Evolutionary conservation across 2,329 filamentous ascomycete genomes (phyloP), one percentile per base, ranked within the genome.

Genomic region (Neospermospora avenae): DNA sequence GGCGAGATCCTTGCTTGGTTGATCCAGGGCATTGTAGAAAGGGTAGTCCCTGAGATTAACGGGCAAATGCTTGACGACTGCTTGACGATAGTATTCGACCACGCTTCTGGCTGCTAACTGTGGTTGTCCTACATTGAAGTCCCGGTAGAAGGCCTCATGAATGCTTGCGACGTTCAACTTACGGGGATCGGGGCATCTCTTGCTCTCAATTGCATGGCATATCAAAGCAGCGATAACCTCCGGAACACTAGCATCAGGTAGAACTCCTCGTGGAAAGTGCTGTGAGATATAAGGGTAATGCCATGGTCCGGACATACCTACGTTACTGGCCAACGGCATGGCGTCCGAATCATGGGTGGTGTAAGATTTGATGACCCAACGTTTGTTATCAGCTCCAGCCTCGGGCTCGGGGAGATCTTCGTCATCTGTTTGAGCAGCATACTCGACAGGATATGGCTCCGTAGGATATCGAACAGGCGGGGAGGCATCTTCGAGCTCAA

Each of bases 201-300:
- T n/a, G 20, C 16, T 22, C 2, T 44, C 39, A 10, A 59, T 31
- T 4, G n/a, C 18, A 14, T 59, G 57, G 22, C 42, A 48, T 22
- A 55, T 49, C 4, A 59, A 14, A 10, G 51, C 42, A 31, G 49
- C n/a, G 34, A 39, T 13, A 7, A 22, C 16, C 39, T 31, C 14
- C 39, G 13, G 22, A 31, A 48, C 10, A 18, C 8, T 11, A 8
- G 22, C 20, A 13, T 10, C 10, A 11, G 20, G 11, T 14, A 41
- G 41, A 22, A 41, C 18, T 14, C 57, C 49, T 37, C 10, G 20
- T 8, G 57, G 57, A 5, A 14, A 45, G 8, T 55, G 20, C 1
- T 18, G 24, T 3, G 57, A 59, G 24, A 42, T 16, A 22, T 59
- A 59, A 37, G 22, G 25, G n/a, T n/a, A n/a, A n/a, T n/a, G n/a